These are phyloP conservation scores for Gymnopilus junonius DNA, from an alignment of 768 basidiomycete species.

Conservation along the genomic window DNA sequence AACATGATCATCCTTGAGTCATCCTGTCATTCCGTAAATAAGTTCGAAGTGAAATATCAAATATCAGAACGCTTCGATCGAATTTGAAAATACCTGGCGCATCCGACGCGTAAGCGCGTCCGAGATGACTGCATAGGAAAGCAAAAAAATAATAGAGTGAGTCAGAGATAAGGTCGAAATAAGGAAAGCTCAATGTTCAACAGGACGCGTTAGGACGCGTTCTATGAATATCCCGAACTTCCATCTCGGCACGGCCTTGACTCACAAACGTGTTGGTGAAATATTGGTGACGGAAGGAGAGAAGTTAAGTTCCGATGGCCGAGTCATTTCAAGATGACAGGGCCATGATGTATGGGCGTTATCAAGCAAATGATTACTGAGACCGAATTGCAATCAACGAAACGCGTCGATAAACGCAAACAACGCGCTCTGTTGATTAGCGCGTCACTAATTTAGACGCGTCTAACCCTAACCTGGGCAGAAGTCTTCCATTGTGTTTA, in stretches of 20 bases:
- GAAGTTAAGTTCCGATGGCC: neutral
- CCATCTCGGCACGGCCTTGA: too few relatives aligned
- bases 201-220: neutral
- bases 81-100: too few relatives aligned
- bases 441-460: slow-evolving; percentile 30
- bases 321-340: neutral
- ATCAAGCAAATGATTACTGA: neutral
- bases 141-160: too few relatives aligned
- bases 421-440: slow-evolving; percentile 28
- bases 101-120: too few relatives aligned
- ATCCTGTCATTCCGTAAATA: too few relatives aligned
- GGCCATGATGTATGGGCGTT: neutral
- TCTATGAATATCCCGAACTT: neutral
- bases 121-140: too few relatives aligned
- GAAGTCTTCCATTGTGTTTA: neutral
- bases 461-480: slow-evolving; percentile 26
- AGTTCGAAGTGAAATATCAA: too few relatives aligned
- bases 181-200: too few relatives aligned
- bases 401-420: slow-evolving; percentile 27
- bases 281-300: neutral
- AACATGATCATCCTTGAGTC: too few relatives aligned
- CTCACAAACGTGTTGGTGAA: neutral
- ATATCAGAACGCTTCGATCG: too few relatives aligned
- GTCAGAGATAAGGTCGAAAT: neutral
- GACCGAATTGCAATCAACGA: slow-evolving; percentile 5